Evolutionary conservation across 495 filamentous ascomycete genomes (phyloP), one percentile per base, ranked within the genome.

Genomic region (Beverwykella pulmonaria): DNA sequence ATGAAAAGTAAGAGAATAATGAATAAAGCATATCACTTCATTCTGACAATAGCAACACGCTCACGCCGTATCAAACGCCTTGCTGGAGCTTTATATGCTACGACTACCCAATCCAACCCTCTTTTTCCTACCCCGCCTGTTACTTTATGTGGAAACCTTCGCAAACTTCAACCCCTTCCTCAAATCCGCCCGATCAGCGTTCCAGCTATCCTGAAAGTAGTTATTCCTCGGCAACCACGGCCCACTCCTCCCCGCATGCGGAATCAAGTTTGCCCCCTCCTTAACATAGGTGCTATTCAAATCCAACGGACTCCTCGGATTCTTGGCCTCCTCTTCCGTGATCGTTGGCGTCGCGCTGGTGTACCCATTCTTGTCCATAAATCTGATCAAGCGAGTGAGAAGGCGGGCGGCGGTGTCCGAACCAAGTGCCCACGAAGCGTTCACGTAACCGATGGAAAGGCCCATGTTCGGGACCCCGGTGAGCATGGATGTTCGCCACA

Each of bases 401-500:
- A 84, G 74, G 19, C 77, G 78, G 1, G 81, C 80, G 3, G 82
- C 81, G 0, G 80, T 79, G 67, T 88, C 86, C 1, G 84, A 78
- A 20, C 84, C 84, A 0, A 88, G 74, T 0, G 86, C 87, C 86
- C 86, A 89, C 0, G 80, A 80, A 0, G 80, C 80, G 56, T 85
- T 83, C 6, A 81, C 79, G 61, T 87, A 88, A 1, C 85, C 86
- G 53, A 88, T 77, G 5, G 86, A 71, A 59, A 85, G 79, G 1
- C 79, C 71, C 20, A 81, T 73, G 61, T 89, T 89, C 1, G 86
- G 86, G 0, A 89, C 59, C 61, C 83, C 84, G 66, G 86, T 76
- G 46, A 88, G 49, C 86, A 89, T 87, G 14, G 81, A 71, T 1
- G 83, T 81, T 60, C 84, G 82, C 85, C 86, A 88, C 26, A 87